Percentiles rank a stretch among this genome's conserved stretches.
phyloP scores from a whole-genome alignment of 2,329 filamentous ascomycete genomes.

The Hypoxylon sp. region DNA sequence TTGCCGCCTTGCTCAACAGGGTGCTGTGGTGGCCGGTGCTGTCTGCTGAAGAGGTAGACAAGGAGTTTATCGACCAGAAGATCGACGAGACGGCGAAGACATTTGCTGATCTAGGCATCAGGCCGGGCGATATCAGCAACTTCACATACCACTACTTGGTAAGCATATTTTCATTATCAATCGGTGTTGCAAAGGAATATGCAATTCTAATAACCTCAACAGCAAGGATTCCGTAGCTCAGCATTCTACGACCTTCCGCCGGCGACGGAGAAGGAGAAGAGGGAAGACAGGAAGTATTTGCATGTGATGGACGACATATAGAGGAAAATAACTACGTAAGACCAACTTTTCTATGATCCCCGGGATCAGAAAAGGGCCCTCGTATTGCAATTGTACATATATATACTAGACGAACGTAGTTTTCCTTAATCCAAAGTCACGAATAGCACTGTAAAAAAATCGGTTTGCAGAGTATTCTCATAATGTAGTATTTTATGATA shows the following conservation, averaged over 20 bases:
- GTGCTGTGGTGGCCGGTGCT: conserved; percentile 89
- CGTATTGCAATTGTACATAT: conserved; percentile 58
- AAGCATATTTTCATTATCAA: conserved; percentile 57
- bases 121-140: conserved; percentile 86
- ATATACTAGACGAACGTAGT: conserved; percentile 55
- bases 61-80: conserved; percentile 91
- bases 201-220: conserved; percentile 55
- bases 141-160: conserved; percentile 96
- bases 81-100: conserved; percentile 95
- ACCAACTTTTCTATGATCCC: conserved; percentile 37
- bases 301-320: conserved; percentile 93
- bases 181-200: conserved; percentile 32
- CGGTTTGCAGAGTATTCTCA: background rate
- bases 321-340: conserved; percentile 49
- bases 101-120: conserved; percentile 92
- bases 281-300: conserved; percentile 96
- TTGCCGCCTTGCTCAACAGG: conserved; percentile 82
- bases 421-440: conserved; percentile 46
- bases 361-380: conserved; percentile 30
- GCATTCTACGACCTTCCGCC: conserved; percentile 94
- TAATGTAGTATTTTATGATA: conserved; percentile 6
- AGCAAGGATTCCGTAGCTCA: conserved; percentile 92
- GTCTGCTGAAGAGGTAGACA: conserved; percentile 88
- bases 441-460: conserved; percentile 28
- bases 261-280: conserved; percentile 93